Conservation (phyloP, 2,329 filamentous ascomycete genomes). For the Aspergillus niger region DNA sequence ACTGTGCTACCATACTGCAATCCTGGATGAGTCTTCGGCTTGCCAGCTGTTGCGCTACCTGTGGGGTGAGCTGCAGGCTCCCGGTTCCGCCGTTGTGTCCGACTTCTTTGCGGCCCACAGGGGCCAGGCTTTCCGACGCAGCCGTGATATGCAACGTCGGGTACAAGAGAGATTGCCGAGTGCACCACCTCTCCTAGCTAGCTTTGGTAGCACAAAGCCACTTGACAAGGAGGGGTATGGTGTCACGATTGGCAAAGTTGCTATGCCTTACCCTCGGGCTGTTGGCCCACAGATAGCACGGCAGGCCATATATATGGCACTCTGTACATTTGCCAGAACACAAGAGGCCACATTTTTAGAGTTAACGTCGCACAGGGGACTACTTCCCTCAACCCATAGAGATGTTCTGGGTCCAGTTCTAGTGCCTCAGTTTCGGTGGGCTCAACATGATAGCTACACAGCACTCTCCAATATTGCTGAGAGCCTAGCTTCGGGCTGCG, state of each 20-base stretch:
- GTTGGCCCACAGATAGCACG: neutral
- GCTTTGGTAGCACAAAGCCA: neutral
- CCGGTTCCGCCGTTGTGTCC: neutral
- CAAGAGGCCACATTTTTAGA: slow-evolving; percentile 2
- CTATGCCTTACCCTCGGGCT: too few species aligned
- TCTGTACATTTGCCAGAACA: neutral
- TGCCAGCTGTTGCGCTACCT: neutral
- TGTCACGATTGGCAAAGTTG: neutral
- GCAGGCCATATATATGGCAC: neutral
- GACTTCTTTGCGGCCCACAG: neutral
- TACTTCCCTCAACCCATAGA: neutral
- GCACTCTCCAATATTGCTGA: neutral
- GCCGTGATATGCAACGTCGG: neutral
- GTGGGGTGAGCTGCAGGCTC: neutral
- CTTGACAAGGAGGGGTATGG: neutral
- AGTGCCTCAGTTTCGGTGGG: neutral
- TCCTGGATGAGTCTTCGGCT: slow-evolving; percentile 6
- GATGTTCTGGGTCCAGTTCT: slow-evolving; percentile 1
- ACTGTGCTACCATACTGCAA: slow-evolving; percentile 8
- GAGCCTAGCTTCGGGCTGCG: neutral
- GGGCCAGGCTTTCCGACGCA: neutral
- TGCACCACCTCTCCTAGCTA: neutral
- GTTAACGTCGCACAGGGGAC: neutral
- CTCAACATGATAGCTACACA: neutral
- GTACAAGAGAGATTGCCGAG: neutral